Percentiles rank a stretch among this genome's conserved stretches.
These are phyloP conservation scores for Lipomyces mesembrius DNA, from an alignment of 805 yeast genomes.

Conservation along the genomic window DNA sequence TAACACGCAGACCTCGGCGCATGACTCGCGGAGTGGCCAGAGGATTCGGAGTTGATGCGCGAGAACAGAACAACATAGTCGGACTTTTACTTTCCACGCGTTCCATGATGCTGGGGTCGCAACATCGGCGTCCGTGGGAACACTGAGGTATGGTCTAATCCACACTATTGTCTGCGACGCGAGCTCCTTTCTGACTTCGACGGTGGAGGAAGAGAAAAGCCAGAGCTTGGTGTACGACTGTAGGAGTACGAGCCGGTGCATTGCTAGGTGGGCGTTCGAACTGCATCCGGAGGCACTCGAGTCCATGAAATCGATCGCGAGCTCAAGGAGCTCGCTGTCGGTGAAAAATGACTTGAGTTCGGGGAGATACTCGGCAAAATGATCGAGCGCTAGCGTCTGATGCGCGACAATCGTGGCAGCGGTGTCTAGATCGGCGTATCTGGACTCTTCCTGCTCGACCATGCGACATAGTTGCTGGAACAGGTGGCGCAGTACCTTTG, in stretches of 20 bases:
- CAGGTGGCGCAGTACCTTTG: conserved; percentile 7
- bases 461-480: conserved; percentile 21
- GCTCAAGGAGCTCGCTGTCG: conserved; percentile 44
- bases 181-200: conserved; percentile 7
- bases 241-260: conserved; percentile 54
- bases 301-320: conserved; percentile 43
- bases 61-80: conserved; percentile 41
- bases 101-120: conserved; percentile 16
- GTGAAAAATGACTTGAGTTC: conserved; percentile 43
- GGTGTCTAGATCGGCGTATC: not conserved
- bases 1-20: conserved; percentile 39
- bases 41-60: conserved; percentile 42
- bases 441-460: conserved; percentile 13
- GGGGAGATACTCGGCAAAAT: conserved; percentile 23
- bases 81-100: conserved; percentile 39
- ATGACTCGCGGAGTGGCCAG: conserved; percentile 42
- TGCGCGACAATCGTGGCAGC: conserved; percentile 17
- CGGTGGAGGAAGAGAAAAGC: conserved; percentile 33
- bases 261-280: conserved; percentile 32
- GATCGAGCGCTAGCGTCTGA: conserved; percentile 25
- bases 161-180: conserved; percentile 26
- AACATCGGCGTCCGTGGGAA: conserved; percentile 18
- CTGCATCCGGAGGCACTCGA: conserved; percentile 18
- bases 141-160: conserved; percentile 23
- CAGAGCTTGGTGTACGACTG: conserved; percentile 48